Conservation (phyloP, 23 red algal species). For the Gracilaria gracilis region DNA sequence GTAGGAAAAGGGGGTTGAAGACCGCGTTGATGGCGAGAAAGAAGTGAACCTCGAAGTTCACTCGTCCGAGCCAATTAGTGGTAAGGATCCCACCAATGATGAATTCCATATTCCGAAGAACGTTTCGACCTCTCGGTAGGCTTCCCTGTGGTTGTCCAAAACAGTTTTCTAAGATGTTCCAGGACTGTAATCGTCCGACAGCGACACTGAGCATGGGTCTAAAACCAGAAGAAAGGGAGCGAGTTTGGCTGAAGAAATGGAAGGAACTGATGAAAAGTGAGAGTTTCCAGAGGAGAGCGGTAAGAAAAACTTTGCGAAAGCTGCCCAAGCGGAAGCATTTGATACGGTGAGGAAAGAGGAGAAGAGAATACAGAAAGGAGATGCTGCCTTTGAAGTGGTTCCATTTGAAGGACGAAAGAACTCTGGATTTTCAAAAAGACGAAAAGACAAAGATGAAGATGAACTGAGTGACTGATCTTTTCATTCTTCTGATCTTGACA, state of each 20-base stretch:
- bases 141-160: slow-evolving; percentile 73
- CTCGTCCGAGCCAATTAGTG: slow-evolving; percentile 53
- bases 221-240: too few species aligned
- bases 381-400: slow-evolving; percentile 57
- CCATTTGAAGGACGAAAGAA: slow-evolving; percentile 10
- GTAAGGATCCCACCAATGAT: slow-evolving; percentile 31
- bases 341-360: slow-evolving; percentile 8
- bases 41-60: slow-evolving; percentile 29
- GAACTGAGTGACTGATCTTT: slow-evolving; percentile 59
- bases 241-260: not conserved
- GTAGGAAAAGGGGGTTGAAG: not conserved
- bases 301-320: slow-evolving; percentile 19
- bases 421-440: not conserved
- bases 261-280: not conserved
- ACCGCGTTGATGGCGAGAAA: not conserved
- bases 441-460: slow-evolving; percentile 9
- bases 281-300: not conserved
- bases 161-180: slow-evolving; percentile 69
- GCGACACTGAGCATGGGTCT: slow-evolving; percentile 6
- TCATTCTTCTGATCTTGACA: slow-evolving; percentile 67
- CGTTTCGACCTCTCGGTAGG: slow-evolving; percentile 40
- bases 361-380: slow-evolving; percentile 22
- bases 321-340: slow-evolving; percentile 49
- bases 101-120: slow-evolving; percentile 9
- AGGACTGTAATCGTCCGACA: slow-evolving; percentile 27